Base-by-base conservation (phyloP, 306 rosid genomes). In the Glycyrrhiza uralensis region DNA sequence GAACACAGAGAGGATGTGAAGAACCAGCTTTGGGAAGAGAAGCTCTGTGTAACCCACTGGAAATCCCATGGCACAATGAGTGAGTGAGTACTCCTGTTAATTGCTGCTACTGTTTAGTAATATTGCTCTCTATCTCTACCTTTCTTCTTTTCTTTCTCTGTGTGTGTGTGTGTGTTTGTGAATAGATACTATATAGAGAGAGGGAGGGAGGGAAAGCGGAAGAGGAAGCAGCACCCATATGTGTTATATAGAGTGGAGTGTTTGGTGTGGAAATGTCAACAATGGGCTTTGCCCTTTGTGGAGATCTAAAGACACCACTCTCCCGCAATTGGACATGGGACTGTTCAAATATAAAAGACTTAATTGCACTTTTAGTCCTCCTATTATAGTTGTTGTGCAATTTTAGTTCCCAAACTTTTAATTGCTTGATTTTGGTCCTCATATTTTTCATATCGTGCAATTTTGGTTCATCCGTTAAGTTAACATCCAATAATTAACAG, bases 1-100 rank as follows among this genome's bases (percentile, higher is more conserved):
- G 55, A 94, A 82, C 7, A 89, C 0, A 19, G 85, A 79, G 28
- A 94, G 85, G 3, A 83, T 36, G 33, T 89, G 85, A 18, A 94
- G 71, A 60, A 91, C 72, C 4, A 87, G 77, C 59, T 84, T 87
- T 6, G 97, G 96, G 46, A 91, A 69, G 39, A 91, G 65, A 1
- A 94, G 82, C 76, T 87, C 91, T 5, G 95, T 69, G 71, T 88
- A 91, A 0, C 85, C 96, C 22, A 86, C 89, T 1, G 95, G 92
- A 7, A 94, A 91, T 0, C 99, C 99, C 99, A 91, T 90, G 22
- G 4, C 7, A 1, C 3, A 2, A 12, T n/a, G n/a, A n/a, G n/a
- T n/a, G n/a, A n/a, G n/a, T n/a, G n/a, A n/a, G n/a, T n/a, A n/a
- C n/a, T n/a, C n/a, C n/a, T n/a, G n/a, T n/a, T n/a, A n/a, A n/a